Base-by-base conservation (phyloP, 768 basidiomycete genomes). In the Cystofilobasidium bisporidii region DNA sequence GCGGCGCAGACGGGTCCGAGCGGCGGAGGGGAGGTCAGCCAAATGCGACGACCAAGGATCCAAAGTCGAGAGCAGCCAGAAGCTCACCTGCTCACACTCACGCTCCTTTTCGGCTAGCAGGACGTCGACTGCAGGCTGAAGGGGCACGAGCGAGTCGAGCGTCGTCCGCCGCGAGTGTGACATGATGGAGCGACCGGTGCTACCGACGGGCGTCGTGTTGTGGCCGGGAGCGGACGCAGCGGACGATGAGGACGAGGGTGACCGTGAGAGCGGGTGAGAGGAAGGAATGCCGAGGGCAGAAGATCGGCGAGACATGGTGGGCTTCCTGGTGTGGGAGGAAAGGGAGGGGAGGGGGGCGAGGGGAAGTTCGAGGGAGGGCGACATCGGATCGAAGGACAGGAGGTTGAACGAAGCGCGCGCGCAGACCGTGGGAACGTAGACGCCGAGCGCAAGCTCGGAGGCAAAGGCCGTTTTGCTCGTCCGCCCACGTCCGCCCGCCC, bases 111-210 rank as follows among this genome's bases (percentile, higher is more conserved):
- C 15, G 53, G 30, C 12, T 26, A 56, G 53, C 26, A 50, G 48
- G 45, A 47, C 50, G 50, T 53, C 24, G 6, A 17, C 2, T n/a
- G 47, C 4, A 36, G 45, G 45, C n/a, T 50, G 48, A 5, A 50
- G 48, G 48, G 48, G 11, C 15, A 15, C 48, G 48, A 50, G 48
- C 48, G 48, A 50, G 48, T 50, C 48, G 48, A 50, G 48, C 48
- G 48, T 50, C 22, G 48, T 50, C 48, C 48, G 48, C 10, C 48
- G 48, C 48, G 26, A 24, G 48, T 50, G 48, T 24, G 48, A 47
- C 36, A 36, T n/a, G 36, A 12, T 36, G 36, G 36, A 12, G 6
- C 36, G 36, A 12, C 36, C 6, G 12, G 36, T 12, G 5, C 36
- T 5, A 36, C 36, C 36, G 36, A 12, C 36, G 36, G 36, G 6